Evolutionary conservation across 1,284 basidiomycete genomes (phyloP).

Genomic region (Acaromyces ingoldii): DNA sequence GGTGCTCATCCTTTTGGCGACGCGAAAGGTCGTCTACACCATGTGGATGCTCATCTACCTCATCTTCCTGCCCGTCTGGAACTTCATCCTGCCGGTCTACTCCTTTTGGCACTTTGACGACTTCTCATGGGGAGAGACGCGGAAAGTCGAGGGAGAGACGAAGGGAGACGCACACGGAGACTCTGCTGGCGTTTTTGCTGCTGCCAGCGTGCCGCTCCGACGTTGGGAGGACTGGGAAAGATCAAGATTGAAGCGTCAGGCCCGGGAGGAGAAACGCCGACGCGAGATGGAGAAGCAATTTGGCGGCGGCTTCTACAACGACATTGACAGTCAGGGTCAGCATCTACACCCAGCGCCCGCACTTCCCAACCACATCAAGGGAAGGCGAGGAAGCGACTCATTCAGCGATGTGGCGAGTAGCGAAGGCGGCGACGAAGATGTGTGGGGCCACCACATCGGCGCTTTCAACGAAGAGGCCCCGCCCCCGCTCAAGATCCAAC

Average conservation of each 20-base stretch:
- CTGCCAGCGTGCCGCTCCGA: constrained; percentile 72
- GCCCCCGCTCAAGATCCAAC: constrained; percentile 36
- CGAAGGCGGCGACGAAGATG: constrained; percentile 70
- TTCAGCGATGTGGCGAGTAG: constrained; percentile 21
- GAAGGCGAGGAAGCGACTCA: constrained; percentile 20
- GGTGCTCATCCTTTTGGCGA: constrained; percentile 85
- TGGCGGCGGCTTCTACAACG: constrained; percentile 65
- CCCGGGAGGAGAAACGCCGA: constrained; percentile 75
- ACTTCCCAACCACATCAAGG: neutral
- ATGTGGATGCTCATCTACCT: constrained; percentile 98
- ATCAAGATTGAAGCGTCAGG: constrained; percentile 83
- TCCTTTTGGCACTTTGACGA: constrained; percentile 99
- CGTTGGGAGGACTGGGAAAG: constrained; percentile 99
- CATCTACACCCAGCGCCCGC: neutral
- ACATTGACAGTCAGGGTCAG: no score
- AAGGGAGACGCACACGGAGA: constrained; percentile 67
- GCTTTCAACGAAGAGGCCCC: constrained; percentile 42
- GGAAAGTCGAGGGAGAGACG: constrained; percentile 70
- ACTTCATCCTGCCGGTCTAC: constrained; percentile 65
- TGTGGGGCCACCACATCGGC: constrained; percentile 67
- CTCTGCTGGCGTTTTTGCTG: constrained; percentile 59
- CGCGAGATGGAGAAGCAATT: constrained; percentile 44
- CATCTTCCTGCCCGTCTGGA: constrained; percentile 87
- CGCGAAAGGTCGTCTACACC: constrained; percentile 88
- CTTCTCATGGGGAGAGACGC: constrained; percentile 98